Evolutionary conservation across 176 grass and related monocot genomes (phyloP).

Genomic region (Oryza rufipogon): DNA sequence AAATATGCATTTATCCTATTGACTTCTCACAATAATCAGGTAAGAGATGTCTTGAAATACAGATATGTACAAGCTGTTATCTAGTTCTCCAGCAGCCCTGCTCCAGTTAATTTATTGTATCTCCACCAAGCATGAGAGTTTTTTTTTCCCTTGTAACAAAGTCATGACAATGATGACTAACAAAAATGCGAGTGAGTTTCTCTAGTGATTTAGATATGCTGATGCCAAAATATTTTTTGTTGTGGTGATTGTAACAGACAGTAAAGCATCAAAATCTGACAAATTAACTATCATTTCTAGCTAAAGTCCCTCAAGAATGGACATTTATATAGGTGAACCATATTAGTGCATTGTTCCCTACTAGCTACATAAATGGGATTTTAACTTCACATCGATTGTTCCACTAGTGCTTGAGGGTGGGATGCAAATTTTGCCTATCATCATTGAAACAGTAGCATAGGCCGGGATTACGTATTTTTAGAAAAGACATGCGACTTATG

Average conservation of each 20-base stretch:
- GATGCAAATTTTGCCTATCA: background rate
- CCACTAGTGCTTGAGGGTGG: background rate
- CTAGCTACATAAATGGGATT: background rate
- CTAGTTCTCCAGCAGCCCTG: background rate
- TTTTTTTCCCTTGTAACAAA: background rate
- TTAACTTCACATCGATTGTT: background rate
- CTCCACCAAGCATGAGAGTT: background rate
- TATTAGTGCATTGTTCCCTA: background rate
- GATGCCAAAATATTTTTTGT: background rate
- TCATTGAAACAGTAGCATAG: background rate
- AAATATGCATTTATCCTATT: background rate
- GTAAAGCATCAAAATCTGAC: background rate
- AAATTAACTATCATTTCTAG: background rate
- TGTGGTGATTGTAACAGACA: background rate
- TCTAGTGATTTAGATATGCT: background rate
- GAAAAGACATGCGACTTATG: background rate
- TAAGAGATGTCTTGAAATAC: background rate
- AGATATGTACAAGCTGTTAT: background rate
- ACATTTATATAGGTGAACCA: background rate
- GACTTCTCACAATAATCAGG: background rate
- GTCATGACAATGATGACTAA: background rate
- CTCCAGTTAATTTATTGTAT: background rate
- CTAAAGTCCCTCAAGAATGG: background rate
- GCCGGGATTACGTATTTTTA: background rate
- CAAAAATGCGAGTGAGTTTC: background rate